These are phyloP conservation scores for Suhomyces pyralidae DNA, from an alignment of 805 yeast genomes.

Conservation along the genomic window DNA sequence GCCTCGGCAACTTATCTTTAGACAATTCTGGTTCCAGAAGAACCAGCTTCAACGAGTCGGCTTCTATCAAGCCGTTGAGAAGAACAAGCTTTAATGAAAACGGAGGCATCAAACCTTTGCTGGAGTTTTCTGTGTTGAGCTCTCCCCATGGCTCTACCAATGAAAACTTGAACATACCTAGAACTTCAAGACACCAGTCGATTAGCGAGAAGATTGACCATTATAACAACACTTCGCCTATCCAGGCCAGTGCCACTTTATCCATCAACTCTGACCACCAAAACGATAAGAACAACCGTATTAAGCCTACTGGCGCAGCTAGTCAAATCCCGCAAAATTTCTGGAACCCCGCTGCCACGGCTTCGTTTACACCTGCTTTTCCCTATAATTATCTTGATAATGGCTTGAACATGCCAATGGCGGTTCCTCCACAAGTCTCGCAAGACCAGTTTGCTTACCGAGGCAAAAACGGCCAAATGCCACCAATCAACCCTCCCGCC, in stretches of 20 bases:
- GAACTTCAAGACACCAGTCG: constrained; percentile 47
- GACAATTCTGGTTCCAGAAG: constrained; percentile 41
- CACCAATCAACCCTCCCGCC: constrained; percentile 37
- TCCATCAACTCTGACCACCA: constrained; percentile 27
- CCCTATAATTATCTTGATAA: constrained; percentile 27
- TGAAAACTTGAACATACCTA: constrained; percentile 41
- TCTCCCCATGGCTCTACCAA: constrained; percentile 42
- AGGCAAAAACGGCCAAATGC: constrained; percentile 30
- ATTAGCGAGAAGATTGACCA: constrained; percentile 63
- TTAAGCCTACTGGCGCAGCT: neutral
- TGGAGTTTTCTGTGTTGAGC: constrained; percentile 12
- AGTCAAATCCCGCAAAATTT: constrained; percentile 32
- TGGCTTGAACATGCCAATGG: constrained; percentile 15
- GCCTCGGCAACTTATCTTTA: constrained; percentile 34
- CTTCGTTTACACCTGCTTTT: constrained; percentile 52
- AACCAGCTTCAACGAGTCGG: constrained; percentile 42
- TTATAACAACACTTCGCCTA: constrained; percentile 46
- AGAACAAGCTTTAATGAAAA: constrained; percentile 8
- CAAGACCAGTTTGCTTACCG: constrained; percentile 24
- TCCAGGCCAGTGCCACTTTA: constrained; percentile 40
- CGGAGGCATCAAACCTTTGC: constrained; percentile 18
- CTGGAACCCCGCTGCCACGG: constrained; percentile 68
- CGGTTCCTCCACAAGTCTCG: constrained; percentile 17
- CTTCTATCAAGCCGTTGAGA: neutral
- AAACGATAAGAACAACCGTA: constrained; percentile 10